phyloP scores from a whole-genome alignment of 2,329 filamentous ascomycete genomes.

The Aureobasidium sp. region DNA sequence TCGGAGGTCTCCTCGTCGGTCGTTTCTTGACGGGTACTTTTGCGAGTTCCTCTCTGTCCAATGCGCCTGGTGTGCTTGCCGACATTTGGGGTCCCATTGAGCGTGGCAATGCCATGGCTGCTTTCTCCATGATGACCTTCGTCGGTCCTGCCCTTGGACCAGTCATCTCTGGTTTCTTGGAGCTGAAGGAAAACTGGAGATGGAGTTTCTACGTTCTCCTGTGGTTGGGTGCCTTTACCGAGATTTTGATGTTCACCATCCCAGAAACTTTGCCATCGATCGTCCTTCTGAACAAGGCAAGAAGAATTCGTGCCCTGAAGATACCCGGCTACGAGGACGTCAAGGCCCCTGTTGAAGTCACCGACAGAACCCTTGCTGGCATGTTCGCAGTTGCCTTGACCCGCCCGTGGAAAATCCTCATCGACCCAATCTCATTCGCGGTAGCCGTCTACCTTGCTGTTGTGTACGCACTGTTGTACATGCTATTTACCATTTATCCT shows the following conservation, averaged over 20 bases:
- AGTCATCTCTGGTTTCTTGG: slow-evolving; percentile 50
- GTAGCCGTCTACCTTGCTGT: slow-evolving; percentile 48
- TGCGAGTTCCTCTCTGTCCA: slow-evolving; percentile 41
- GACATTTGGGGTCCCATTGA: slow-evolving; percentile 23
- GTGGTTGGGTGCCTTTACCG: slow-evolving; percentile 31
- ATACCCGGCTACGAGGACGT: slow-evolving; percentile 48
- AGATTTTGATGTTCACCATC: slow-evolving; percentile 47
- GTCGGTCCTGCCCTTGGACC: slow-evolving; percentile 48
- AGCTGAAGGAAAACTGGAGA: slow-evolving; percentile 45
- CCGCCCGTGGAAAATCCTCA: slow-evolving; percentile 48
- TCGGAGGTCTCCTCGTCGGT: slow-evolving; percentile 46
- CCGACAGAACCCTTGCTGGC: slow-evolving; percentile 35
- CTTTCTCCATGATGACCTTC: slow-evolving; percentile 48
- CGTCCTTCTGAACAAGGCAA: slow-evolving; percentile 49
- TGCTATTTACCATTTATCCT: slow-evolving; percentile 53
- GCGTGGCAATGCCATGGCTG: slow-evolving; percentile 48
- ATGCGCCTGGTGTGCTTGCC: slow-evolving; percentile 44
- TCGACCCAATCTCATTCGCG: slow-evolving; percentile 48
- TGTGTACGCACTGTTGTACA: slow-evolving; percentile 49
- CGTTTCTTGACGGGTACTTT: slow-evolving; percentile 51
- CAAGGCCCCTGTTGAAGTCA: slow-evolving; percentile 43
- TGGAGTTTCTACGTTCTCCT: slow-evolving; percentile 41
- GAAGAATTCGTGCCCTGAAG: slow-evolving; percentile 42
- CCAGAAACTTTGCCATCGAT: slow-evolving; percentile 50
- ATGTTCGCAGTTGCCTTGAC: slow-evolving; percentile 49